Percentiles rank a stretch among this genome's conserved stretches.
Evolutionary conservation across 352 stramenopile genomes (phyloP).

Genomic region (Phytophthora pistaciae): DNA sequence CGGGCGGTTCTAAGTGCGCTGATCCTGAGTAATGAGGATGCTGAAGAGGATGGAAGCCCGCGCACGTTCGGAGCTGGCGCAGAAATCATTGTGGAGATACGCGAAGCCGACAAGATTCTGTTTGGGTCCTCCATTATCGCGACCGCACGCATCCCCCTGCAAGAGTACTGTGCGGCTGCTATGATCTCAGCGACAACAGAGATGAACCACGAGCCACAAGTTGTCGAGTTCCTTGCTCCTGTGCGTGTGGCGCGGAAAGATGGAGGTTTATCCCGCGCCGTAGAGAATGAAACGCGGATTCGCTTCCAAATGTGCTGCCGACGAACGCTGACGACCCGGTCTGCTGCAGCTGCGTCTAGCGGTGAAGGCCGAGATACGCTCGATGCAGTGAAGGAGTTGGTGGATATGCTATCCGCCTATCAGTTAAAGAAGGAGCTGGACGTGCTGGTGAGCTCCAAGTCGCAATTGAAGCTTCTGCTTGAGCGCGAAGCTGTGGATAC

Average conservation of each 20-base stretch:
- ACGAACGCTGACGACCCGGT: slow-evolving; percentile 32
- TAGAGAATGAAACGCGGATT: slow-evolving; percentile 43
- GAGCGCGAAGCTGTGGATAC: slow-evolving; percentile 81
- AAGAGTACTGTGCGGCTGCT: slow-evolving; percentile 52
- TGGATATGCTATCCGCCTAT: slow-evolving; percentile 46
- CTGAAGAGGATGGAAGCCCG: slow-evolving; percentile 6
- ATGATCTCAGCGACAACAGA: slow-evolving; percentile 36
- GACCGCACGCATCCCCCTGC: slow-evolving; percentile 53
- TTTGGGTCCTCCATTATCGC: slow-evolving; percentile 79
- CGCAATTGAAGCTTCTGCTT: slow-evolving; percentile 70
- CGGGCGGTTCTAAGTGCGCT: slow-evolving; percentile 50
- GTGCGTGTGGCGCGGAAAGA: slow-evolving; percentile 41
- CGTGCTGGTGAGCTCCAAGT: slow-evolving; percentile 69
- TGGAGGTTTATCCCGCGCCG: slow-evolving; percentile 17
- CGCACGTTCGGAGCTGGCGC: slow-evolving; percentile 27
- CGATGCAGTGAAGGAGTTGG: slow-evolving; percentile 36
- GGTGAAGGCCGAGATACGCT: slow-evolving; percentile 26
- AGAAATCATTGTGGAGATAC: slow-evolving; percentile 66
- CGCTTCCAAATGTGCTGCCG: slow-evolving; percentile 63
- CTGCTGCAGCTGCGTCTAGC: slow-evolving; percentile 12
- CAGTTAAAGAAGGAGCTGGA: slow-evolving; percentile 65
- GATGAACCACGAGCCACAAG: slow-evolving; percentile 28
- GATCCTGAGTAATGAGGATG: slow-evolving; percentile 27
- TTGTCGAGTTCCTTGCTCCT: slow-evolving; percentile 62
- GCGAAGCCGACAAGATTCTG: slow-evolving; percentile 73